Percentiles rank a stretch among this genome's conserved stretches.
phyloP scores from a whole-genome alignment of 163 green algal genomes.

The Prototheca cutis region DNA sequence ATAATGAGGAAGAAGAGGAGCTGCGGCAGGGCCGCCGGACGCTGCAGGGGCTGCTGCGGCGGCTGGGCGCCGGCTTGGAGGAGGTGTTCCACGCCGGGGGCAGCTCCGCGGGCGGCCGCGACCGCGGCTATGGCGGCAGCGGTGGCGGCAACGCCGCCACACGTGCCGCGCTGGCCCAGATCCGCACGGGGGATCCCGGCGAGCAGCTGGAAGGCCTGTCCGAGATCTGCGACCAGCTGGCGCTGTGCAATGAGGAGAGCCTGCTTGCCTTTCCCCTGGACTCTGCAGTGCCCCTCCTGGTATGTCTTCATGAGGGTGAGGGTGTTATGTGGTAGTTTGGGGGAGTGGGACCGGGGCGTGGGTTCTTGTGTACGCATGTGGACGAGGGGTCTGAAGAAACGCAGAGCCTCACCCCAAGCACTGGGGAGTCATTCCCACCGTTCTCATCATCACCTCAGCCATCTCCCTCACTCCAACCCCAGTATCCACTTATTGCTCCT shows the following conservation, averaged over 20 bases:
- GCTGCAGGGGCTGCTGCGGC: slow-evolving; percentile 77
- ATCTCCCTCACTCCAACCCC: too few relatives aligned
- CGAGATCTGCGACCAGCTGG: slow-evolving; percentile 85
- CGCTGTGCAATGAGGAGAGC: slow-evolving; percentile 77
- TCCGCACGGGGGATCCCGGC: neutral
- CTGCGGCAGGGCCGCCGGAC: slow-evolving; percentile 29
- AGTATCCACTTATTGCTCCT: too few relatives aligned
- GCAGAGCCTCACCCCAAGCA: too few relatives aligned
- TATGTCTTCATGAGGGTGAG: slow-evolving; percentile 30
- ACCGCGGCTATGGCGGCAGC: neutral
- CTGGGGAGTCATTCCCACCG: too few relatives aligned
- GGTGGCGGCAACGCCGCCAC: neutral
- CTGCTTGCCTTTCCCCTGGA: slow-evolving; percentile 71
- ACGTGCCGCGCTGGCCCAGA: neutral
- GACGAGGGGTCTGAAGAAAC: too few relatives aligned
- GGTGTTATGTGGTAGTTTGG: slow-evolving; percentile 1
- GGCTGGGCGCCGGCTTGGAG: slow-evolving; percentile 78
- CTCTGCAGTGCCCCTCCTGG: slow-evolving; percentile 71
- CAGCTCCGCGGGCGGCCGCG: slow-evolving; percentile 2
- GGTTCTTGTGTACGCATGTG: too few relatives aligned
- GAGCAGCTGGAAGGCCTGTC: slow-evolving; percentile 66
- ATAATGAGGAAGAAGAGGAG: neutral
- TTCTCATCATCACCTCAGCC: too few relatives aligned
- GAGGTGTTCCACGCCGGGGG: slow-evolving; percentile 51
- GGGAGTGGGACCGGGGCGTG: too few relatives aligned